Evolutionary conservation across 2,329 filamentous ascomycete species (phyloP).

Genomic region (Stromatinia cepivora): DNA sequence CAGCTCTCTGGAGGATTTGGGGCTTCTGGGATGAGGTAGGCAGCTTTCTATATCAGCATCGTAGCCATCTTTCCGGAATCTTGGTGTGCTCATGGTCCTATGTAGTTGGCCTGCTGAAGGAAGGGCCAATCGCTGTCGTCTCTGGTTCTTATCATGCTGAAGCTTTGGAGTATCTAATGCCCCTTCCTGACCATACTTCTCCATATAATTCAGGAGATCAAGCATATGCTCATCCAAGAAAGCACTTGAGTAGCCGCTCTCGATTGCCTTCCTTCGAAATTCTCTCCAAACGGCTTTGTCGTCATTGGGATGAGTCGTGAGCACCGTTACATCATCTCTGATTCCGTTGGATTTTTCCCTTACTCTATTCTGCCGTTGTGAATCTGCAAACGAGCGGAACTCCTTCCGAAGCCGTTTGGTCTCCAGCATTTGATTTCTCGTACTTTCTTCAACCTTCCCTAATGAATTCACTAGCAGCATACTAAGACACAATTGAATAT

Average conservation of each 20-base stretch:
- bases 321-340: background rate
- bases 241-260: background rate
- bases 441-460: background rate
- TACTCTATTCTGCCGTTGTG: background rate
- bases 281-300: background rate
- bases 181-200: background rate
- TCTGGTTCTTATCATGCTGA: background rate
- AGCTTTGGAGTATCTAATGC: background rate
- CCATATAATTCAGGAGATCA: background rate
- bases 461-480: background rate
- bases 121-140: background rate
- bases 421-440: background rate
- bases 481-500: background rate
- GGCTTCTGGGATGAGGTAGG: too few species aligned
- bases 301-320: background rate
- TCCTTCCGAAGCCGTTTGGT: background rate
- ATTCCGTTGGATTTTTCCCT: background rate
- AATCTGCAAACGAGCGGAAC: background rate
- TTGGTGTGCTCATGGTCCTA: too few species aligned
- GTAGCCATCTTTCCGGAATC: too few species aligned
- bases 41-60: too few species aligned
- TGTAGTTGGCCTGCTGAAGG: background rate
- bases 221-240: background rate
- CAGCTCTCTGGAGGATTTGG: too few species aligned
- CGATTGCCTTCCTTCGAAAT: background rate